phyloP scores from a whole-genome alignment of 768 basidiomycete genomes.

The Leccinellum rugosiceps region DNA sequence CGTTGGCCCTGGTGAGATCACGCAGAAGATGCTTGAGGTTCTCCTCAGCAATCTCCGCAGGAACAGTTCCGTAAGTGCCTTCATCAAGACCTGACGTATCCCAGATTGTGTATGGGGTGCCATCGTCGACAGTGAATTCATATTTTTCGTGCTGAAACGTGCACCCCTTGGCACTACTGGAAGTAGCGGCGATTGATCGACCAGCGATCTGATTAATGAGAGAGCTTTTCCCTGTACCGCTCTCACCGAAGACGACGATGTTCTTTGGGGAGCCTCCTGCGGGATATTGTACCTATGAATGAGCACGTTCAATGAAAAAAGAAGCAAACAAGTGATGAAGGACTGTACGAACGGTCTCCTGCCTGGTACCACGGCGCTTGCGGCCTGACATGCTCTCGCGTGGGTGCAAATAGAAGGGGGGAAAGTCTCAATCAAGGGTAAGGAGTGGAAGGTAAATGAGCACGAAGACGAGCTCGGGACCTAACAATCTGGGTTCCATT shows the following conservation, averaged over 20 bases:
- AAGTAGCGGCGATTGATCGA: conserved; percentile 37
- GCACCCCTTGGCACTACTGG: conserved; percentile 33
- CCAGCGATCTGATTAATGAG: conserved; percentile 40
- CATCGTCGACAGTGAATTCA: conserved; percentile 24
- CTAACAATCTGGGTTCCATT: conserved; percentile 6
- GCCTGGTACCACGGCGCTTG: conserved; percentile 7
- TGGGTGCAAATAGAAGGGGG: not conserved
- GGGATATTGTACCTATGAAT: conserved; percentile 6
- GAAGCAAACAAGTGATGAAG: conserved; percentile 3
- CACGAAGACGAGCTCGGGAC: conserved; percentile 5
- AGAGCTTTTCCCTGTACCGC: conserved; percentile 40
- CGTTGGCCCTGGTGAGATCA: conserved; percentile 25
- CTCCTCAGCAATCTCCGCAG: conserved; percentile 29
- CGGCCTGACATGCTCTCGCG: conserved; percentile 20
- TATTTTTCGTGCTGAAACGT: conserved; percentile 32
- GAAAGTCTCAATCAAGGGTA: not conserved
- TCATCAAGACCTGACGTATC: conserved; percentile 42
- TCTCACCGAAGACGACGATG: conserved; percentile 28
- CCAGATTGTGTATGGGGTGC: conserved; percentile 27
- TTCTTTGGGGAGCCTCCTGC: conserved; percentile 17
- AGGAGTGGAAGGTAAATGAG: not conserved
- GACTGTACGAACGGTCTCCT: conserved; percentile 8
- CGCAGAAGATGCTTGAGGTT: conserved; percentile 23
- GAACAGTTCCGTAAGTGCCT: conserved; percentile 27
- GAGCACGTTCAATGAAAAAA: conserved; percentile 1